Evolutionary conservation across 2,329 filamentous ascomycete genomes (phyloP).

Genomic region (Pseudogymnoascus sp.): DNA sequence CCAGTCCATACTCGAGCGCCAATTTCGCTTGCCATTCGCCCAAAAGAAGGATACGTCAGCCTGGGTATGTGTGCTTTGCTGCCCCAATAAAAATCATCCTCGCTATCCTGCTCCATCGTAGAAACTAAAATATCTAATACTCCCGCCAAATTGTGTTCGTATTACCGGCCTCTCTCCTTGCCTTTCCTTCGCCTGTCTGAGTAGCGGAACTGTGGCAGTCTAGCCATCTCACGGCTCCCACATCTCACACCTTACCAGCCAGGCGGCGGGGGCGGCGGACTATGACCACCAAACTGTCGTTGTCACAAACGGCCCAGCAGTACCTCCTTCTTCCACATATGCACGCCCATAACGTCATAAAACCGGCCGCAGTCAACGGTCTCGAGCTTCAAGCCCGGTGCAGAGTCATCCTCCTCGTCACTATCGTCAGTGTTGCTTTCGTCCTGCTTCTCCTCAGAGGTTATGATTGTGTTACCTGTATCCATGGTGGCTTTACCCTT

Average conservation of each 20-base stretch:
- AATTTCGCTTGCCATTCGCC: conserved; percentile 5
- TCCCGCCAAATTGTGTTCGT: neutral
- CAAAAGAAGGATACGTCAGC: conserved; percentile 1
- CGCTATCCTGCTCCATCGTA: neutral
- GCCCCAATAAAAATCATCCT: neutral
- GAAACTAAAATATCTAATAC: neutral
- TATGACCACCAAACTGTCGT: neutral
- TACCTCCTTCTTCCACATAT: conserved; percentile 52
- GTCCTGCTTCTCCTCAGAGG: conserved; percentile 21
- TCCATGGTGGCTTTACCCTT: conserved; percentile 18
- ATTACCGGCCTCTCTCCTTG: neutral
- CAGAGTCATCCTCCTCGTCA: conserved; percentile 27
- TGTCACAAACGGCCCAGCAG: conserved; percentile 35
- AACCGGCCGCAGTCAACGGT: conserved; percentile 34
- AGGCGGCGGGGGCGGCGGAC: neutral
- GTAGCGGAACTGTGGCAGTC: neutral
- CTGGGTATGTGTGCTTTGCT: neutral
- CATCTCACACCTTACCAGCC: neutral
- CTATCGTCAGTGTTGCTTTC: conserved; percentile 23
- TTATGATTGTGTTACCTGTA: conserved; percentile 15
- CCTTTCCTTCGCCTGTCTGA: neutral
- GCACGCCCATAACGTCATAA: conserved; percentile 39
- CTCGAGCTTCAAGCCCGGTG: conserved; percentile 28
- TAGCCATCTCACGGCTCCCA: neutral
- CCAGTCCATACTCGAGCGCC: neutral